Percentiles rank a stretch among this genome's conserved stretches.
phyloP scores from a whole-genome alignment of 2,329 filamentous ascomycete species.

The Monosporascus sp. region DNA sequence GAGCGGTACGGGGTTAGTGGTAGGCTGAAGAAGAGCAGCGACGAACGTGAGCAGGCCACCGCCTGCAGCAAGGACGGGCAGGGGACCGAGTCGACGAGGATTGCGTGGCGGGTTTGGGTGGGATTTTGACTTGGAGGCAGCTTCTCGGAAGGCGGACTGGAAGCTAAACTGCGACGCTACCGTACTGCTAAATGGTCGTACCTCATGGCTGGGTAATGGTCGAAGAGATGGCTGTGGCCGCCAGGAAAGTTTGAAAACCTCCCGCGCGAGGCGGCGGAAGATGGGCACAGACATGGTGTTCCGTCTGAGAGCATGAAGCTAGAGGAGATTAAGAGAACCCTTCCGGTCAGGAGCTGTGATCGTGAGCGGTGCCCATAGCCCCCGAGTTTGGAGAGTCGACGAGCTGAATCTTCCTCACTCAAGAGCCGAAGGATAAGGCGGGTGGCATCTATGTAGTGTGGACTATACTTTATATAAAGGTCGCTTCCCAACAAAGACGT shows the following conservation, averaged over 20 bases:
- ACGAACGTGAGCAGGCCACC: conserved; percentile 20
- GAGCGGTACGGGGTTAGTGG: conserved; percentile 10
- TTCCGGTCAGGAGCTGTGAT: not conserved
- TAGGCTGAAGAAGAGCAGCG: conserved; percentile 20
- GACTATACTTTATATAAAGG: no score
- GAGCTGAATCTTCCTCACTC: no score
- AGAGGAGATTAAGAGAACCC: no score
- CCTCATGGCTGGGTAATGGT: conserved; percentile 6
- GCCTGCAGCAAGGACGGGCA: conserved; percentile 21
- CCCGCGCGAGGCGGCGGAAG: conserved; percentile 8
- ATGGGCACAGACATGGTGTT: conserved; percentile 13
- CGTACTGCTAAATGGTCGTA: conserved; percentile 3
- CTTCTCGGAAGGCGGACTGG: conserved; percentile 9
- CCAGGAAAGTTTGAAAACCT: conserved; percentile 10
- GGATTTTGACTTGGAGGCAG: conserved; percentile 3
- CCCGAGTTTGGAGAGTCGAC: not conserved
- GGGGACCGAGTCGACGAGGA: conserved; percentile 11
- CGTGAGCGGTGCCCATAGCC: not conserved
- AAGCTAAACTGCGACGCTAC: conserved; percentile 9
- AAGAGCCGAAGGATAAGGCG: no score
- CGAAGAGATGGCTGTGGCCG: conserved; percentile 9
- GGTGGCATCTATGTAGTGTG: no score
- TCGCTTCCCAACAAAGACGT: no score
- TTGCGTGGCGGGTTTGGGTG: conserved; percentile 1
- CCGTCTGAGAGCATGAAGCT: not conserved